These are phyloP conservation scores for Russula olivacea DNA, from an alignment of 768 basidiomycete species.

Conservation along the genomic window DNA sequence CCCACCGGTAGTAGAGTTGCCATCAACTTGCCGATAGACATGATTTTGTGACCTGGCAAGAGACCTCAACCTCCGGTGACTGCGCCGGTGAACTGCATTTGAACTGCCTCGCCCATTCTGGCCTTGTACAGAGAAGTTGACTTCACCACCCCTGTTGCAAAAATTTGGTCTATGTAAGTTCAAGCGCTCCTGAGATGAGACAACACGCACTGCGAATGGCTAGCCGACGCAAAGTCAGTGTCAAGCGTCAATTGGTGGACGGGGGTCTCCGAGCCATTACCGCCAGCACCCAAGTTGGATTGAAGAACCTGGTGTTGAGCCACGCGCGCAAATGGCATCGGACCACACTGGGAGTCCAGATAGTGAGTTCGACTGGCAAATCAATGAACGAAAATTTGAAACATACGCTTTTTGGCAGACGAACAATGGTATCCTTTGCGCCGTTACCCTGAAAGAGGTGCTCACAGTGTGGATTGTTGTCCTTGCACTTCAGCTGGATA, in stretches of 20 bases:
- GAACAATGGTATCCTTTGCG: constrained; percentile 23
- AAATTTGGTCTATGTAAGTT: neutral
- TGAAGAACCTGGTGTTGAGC: neutral
- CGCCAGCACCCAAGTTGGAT: neutral
- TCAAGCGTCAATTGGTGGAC: neutral
- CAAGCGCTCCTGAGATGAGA: neutral
- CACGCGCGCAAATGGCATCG: constrained; percentile 7
- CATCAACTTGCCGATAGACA: neutral
- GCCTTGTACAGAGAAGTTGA: neutral
- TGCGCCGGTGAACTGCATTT: neutral
- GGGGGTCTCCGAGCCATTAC: too few species aligned
- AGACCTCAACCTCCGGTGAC: neutral
- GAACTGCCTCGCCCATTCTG: neutral
- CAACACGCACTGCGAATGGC: neutral
- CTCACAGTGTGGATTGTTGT: constrained; percentile 6
- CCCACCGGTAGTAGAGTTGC: neutral
- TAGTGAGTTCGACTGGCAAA: neutral
- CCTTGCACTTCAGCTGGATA: constrained; percentile 3
- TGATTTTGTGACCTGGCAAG: neutral
- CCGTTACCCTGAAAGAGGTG: constrained; percentile 23
- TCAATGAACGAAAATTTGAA: neutral
- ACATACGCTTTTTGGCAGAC: constrained; percentile 19
- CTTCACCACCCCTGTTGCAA: neutral
- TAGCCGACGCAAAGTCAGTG: neutral
- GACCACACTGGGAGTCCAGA: neutral